Evolutionary conservation across 116 monocot genomes (phyloP), one percentile per base, ranked within the genome.

Genomic region (Posidonia oceanica): DNA sequence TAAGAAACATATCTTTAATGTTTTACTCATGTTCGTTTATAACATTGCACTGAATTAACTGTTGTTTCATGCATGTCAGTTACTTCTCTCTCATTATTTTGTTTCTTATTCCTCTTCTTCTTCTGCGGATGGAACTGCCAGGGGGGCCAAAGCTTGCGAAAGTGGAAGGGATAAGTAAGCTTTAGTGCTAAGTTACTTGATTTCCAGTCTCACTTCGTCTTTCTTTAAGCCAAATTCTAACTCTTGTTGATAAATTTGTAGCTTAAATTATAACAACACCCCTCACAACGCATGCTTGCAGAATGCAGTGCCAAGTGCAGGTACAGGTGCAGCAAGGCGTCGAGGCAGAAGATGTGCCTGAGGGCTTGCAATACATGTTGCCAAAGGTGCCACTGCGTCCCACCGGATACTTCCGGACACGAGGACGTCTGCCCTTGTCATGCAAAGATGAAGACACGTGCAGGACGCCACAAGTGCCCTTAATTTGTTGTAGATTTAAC

Each of bases 381-480:
- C 69, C 42, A 20, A 3, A 48, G 67, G 61, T 75, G 75, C 75
- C 21, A 52, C 61, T 75, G 75, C 75, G 69, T 75, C 37, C 75
- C 75, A 23, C 69, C 75, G 2, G 75, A 62, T 17, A 75, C 75
- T 3, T 52, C 55, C 52, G 69, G 75, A 23, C 69, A 75, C 67
- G 12, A 53, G 17, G 54, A 75, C 21, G 69, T 39, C n/a, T 61
- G 61, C 61, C 61, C 23, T 14, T 61, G 61, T 14, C 29, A 75
- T 37, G 69, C 75, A n/a, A 60, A 38, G 13, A 52, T 75, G 75
- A 75, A 18, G 20, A 75, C 69, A 8, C 75, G 62, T 48, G 69
- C 36, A 17, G 75, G 75, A 2, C 60, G 69, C 4, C 69, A 36
- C 75, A 75, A 75, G 69, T 75, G 75, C 69, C 75, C 75, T 12